phyloP scores from a whole-genome alignment of 768 basidiomycete genomes.

The Agaricus blazei region DNA sequence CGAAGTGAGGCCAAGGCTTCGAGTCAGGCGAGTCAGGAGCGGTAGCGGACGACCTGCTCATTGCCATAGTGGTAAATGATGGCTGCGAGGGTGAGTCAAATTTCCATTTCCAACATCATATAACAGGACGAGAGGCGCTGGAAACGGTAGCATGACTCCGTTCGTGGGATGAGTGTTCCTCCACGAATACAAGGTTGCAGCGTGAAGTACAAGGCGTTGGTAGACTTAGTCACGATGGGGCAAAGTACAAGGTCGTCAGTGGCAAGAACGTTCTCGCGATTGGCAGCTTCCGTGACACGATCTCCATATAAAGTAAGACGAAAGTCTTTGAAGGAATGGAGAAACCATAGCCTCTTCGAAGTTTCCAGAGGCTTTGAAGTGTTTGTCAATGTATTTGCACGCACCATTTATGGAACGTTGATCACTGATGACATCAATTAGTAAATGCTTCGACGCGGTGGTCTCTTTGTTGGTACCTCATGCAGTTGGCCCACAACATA shows the following conservation, averaged over 20 bases:
- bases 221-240: background rate
- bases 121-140: background rate
- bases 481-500: no score
- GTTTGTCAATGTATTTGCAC: no score
- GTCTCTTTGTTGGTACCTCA: no score
- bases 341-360: no score
- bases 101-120: constrained; percentile 1
- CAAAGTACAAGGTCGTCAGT: constrained; percentile 1
- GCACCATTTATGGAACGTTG: no score
- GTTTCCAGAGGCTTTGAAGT: no score
- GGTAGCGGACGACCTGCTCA: background rate
- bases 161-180: background rate
- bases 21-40: background rate
- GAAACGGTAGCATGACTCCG: background rate
- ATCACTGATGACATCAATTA: no score
- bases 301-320: no score
- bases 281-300: background rate
- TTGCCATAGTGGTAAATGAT: background rate
- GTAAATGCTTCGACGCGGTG: no score
- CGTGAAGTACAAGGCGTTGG: background rate
- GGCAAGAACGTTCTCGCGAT: background rate
- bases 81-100: constrained; percentile 4
- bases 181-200: background rate
- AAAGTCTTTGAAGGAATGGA: no score
- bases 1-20: background rate